Percentiles rank a stretch among this genome's conserved stretches.
Conservation (phyloP, 2,329 filamentous ascomycete species). For the Ceratocystis destructans region DNA sequence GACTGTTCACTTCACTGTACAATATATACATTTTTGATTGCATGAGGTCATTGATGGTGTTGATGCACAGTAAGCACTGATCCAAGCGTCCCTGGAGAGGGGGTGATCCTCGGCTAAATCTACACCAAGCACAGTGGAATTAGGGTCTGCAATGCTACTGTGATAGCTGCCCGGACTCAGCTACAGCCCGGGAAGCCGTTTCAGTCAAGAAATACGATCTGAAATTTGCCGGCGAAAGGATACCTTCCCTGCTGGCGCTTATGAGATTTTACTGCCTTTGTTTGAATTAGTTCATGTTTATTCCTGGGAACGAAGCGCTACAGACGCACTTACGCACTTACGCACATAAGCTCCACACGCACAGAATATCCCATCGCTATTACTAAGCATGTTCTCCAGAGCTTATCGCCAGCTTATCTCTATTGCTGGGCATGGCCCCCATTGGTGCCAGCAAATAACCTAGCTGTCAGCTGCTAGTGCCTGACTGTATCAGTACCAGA, state of each 20-base stretch:
- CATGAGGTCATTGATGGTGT: neutral
- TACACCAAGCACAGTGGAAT: neutral
- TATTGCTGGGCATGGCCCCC: neutral
- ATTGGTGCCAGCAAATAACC: constrained; percentile 9
- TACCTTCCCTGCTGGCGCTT: neutral
- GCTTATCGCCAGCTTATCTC: neutral
- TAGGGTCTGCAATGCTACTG: neutral
- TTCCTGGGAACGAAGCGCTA: no score
- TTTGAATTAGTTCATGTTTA: no score
- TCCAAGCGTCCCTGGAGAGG: neutral
- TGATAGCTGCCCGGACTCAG: neutral
- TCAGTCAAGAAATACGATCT: neutral
- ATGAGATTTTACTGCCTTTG: neutral
- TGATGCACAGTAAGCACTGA: neutral
- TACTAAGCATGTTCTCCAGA: neutral
- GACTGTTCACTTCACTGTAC: neutral
- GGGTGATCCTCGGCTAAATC: neutral
- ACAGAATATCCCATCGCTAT: neutral
- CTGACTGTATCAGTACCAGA: no score
- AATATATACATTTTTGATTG: neutral
- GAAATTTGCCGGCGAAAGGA: neutral
- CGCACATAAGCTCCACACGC: no score
- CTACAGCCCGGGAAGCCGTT: neutral
- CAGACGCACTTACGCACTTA: no score
- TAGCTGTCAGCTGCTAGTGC: neutral